These are phyloP conservation scores for Nepenthes mirabilis DNA, from an alignment of 148 eudicot species.

Conservation along the genomic window DNA sequence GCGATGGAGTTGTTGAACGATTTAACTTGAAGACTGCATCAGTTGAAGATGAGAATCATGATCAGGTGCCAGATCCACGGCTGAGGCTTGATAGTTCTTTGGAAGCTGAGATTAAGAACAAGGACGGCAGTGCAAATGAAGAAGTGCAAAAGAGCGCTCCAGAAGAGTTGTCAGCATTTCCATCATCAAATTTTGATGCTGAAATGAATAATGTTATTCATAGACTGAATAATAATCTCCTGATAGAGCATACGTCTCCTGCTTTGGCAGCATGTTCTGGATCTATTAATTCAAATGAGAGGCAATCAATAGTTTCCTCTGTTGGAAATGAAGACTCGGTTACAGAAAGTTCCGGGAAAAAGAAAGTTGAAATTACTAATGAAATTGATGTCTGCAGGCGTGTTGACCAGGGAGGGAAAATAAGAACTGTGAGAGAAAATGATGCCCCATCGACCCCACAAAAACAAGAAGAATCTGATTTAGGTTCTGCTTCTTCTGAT, in stretches of 20 bases:
- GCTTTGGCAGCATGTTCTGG: constrained; percentile 10
- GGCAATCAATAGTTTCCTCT: constrained; percentile 12
- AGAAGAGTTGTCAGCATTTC: constrained; percentile 6
- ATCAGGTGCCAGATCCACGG: constrained; percentile 12
- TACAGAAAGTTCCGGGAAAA: constrained; percentile 11
- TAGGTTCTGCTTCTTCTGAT: constrained; percentile 7
- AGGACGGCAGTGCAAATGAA: constrained; percentile 6
- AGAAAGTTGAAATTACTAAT: constrained; percentile 8
- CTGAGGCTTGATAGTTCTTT: constrained; percentile 6
- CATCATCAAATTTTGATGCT: constrained; percentile 9
- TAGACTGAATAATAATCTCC: constrained; percentile 1
- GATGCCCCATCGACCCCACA: constrained; percentile 1
- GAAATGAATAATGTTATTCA: constrained; percentile 7
- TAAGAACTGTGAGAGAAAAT: constrained; percentile 9
- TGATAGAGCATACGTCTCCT: constrained; percentile 12
- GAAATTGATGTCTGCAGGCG: constrained; percentile 8
- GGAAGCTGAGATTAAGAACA: constrained; percentile 13
- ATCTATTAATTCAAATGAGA: constrained; percentile 7
- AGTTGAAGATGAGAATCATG: constrained; percentile 5
- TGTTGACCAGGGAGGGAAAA: constrained; percentile 6
- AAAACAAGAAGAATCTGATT: constrained; percentile 10
- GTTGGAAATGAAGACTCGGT: constrained; percentile 5
- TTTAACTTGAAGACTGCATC: constrained; percentile 7
- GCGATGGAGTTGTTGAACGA: constrained; percentile 17
- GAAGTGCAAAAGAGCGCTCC: constrained; percentile 14